phyloP scores from a whole-genome alignment of 1,139 yeast genomes.

The Blastobotrys indianensis region DNA sequence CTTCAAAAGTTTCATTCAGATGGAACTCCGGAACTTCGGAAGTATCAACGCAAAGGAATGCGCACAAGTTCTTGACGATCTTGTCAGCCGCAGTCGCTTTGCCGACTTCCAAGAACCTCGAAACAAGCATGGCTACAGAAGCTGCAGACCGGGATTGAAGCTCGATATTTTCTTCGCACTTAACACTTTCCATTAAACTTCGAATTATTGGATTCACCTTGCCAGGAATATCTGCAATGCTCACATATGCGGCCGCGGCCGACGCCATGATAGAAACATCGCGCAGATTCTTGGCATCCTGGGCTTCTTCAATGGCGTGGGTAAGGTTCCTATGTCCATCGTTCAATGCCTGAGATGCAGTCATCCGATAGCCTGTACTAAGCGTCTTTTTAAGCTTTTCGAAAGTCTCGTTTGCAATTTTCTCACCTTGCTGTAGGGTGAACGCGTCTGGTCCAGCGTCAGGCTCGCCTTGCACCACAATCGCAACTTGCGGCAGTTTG shows the following conservation, averaged over 20 bases:
- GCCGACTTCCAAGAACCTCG: constrained; percentile 48
- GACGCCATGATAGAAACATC: constrained; percentile 63
- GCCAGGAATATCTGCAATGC: constrained; percentile 59
- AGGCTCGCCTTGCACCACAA: constrained; percentile 87
- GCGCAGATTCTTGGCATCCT: constrained; percentile 48
- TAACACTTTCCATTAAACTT: constrained; percentile 88
- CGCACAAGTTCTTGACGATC: constrained; percentile 83
- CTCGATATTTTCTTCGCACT: constrained; percentile 60
- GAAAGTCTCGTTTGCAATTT: constrained; percentile 59
- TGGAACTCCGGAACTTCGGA: constrained; percentile 91
- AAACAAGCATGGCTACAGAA: constrained; percentile 61
- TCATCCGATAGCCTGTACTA: constrained; percentile 66
- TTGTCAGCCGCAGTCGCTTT: constrained; percentile 79
- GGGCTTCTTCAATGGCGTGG: constrained; percentile 67
- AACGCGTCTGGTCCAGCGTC: constrained; percentile 96
- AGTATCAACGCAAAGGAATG: constrained; percentile 90
- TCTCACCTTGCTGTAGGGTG: constrained; percentile 69
- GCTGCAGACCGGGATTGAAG: constrained; percentile 68
- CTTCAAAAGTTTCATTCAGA: constrained; percentile 54
- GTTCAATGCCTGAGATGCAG: constrained; percentile 67
- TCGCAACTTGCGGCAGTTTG: constrained; percentile 77
- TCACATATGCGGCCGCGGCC: constrained; percentile 54
- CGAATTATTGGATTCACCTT: constrained; percentile 86
- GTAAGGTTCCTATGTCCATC: constrained; percentile 69
- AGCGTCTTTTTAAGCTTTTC: constrained; percentile 58